Evolutionary conservation across 1,139 yeast species (phyloP), one percentile per base, ranked within the genome.

Genomic region (Magnusiomyces paraingens): DNA sequence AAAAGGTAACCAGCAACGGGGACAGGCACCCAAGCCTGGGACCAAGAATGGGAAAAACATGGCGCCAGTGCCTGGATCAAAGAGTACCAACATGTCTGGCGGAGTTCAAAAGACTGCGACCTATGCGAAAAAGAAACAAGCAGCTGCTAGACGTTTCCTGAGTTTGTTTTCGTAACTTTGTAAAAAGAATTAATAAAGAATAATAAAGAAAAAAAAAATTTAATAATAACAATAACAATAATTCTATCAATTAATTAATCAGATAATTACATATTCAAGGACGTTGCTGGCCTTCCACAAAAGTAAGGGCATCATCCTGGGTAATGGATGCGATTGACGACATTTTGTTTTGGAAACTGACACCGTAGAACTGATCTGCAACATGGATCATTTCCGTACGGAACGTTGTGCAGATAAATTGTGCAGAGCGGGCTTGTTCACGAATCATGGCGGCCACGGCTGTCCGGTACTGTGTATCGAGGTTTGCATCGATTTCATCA

Each of bases 401-500:
- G 74, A 94, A 94, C 0, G 99, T 93, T 0, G 99, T 93, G 68
- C 98, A 91, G 43, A 93, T 89, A 65, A 93, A 93, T 68, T 93
- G 99, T 32, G 63, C 63, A 44, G 74, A 71, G 15, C 62, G 60
- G 15, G 96, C 80, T 53, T 91, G 72, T 46, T 80, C 77, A 56
- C 81, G 76, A 57, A 93, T 84, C 76, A 88, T 74, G 40, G 77
- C 72, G 0, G 99, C 96, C 17, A 93, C 96, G 0, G 96, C 83
- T 0, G 88, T 81, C 63, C 99, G 80, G 67, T 91, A 91, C 66
- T 89, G 96, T 1, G 95, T 82, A 71, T 93, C 99, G 58, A 93
- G 76, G 61, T 93, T 93, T 8, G 98, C 97, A 72, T 93, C 99
- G 57, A 93, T 86, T 73, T 93, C 99, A 69, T 93, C 99, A 70